Conservation (phyloP, 1,284 basidiomycete species). For the Apiotrichum brassicae region DNA sequence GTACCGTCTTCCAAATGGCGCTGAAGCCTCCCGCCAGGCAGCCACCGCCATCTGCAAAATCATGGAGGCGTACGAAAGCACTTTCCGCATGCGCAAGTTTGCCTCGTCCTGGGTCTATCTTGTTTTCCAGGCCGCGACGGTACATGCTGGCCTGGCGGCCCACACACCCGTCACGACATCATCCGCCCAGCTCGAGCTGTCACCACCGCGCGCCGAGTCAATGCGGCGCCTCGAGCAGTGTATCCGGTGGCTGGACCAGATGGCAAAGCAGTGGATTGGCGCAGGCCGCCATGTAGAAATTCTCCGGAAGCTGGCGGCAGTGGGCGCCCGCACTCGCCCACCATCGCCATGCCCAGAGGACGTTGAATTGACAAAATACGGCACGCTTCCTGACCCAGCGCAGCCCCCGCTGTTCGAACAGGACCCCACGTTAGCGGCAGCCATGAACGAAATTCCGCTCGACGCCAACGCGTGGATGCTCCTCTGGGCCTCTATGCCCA, state of each 20-base stretch:
- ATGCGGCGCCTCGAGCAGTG: conserved; percentile 16
- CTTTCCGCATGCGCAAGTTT: conserved; percentile 18
- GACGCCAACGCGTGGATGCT: conserved; percentile 19
- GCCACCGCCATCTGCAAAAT: conserved; percentile 17
- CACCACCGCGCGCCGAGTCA: conserved; percentile 3
- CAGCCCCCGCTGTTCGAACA: not conserved
- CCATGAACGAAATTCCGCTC: conserved; percentile 2
- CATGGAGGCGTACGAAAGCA: conserved; percentile 13
- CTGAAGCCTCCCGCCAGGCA: conserved; percentile 5
- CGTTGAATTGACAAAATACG: not conserved
- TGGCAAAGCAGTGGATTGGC: conserved; percentile 15
- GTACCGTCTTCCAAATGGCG: conserved; percentile 8
- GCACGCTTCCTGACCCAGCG: not conserved
- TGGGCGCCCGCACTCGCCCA: conserved; percentile 10
- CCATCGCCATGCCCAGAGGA: not conserved
- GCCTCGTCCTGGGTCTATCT: conserved; percentile 16
- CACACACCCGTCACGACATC: not conserved
- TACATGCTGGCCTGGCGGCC: conserved; percentile 13
- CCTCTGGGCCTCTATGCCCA: conserved; percentile 18
- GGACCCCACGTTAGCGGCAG: not conserved
- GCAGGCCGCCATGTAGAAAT: conserved; percentile 18
- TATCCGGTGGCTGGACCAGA: conserved; percentile 15
- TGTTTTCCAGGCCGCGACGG: conserved; percentile 16
- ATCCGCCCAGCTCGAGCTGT: not conserved
- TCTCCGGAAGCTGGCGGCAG: conserved; percentile 11